These are phyloP conservation scores for Erythrobasidium yunnanense DNA, from an alignment of 768 basidiomycete species.

Conservation along the genomic window DNA sequence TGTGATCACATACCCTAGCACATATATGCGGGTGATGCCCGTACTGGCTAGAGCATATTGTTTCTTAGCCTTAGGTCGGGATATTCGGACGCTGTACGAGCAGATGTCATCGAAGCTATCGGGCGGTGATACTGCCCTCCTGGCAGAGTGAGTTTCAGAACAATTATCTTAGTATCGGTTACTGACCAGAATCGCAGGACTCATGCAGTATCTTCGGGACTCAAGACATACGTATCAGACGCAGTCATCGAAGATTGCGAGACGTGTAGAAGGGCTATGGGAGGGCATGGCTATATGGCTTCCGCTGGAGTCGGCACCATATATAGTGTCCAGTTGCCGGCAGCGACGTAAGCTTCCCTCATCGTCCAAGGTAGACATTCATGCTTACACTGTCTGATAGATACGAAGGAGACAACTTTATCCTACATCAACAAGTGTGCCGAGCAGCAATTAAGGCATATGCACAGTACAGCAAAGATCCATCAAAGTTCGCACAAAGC, in stretches of 20 bases:
- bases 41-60: slow-evolving; percentile 60
- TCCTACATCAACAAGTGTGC: neutral
- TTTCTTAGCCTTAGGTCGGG: slow-evolving; percentile 55
- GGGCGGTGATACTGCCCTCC: neutral
- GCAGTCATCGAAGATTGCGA: neutral
- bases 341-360: too few species aligned
- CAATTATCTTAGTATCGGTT: too few species aligned
- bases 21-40: slow-evolving; percentile 61
- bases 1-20: slow-evolving; percentile 61
- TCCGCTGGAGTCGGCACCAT: slow-evolving; percentile 7
- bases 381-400: too few species aligned
- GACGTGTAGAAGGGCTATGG: neutral
- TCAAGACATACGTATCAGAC: neutral
- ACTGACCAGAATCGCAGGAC: too few species aligned
- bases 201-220: slow-evolving; percentile 2
- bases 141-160: slow-evolving; percentile 1
- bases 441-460: neutral
- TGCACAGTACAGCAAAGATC: neutral
- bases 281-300: slow-evolving; percentile 13
- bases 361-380: too few species aligned
- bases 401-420: slow-evolving; percentile 28
- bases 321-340: slow-evolving; percentile 40
- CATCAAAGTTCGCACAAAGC: too few species aligned
- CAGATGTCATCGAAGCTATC: neutral
- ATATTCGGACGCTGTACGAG: slow-evolving; percentile 46